phyloP scores from a whole-genome alignment of 208 protist genomes.

The Trichomonas gallinae region DNA sequence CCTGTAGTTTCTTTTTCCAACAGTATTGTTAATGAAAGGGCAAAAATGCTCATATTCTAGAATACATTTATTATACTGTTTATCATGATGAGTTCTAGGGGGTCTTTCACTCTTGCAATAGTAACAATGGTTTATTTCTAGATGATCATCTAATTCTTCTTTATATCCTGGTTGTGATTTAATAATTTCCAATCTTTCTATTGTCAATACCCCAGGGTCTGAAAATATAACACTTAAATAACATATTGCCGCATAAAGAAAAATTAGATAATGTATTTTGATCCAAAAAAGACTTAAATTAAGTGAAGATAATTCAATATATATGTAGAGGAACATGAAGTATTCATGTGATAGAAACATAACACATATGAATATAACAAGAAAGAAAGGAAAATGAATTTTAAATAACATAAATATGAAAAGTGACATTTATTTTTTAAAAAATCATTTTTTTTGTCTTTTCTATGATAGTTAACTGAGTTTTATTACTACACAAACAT shows the following conservation, averaged over 20 bases:
- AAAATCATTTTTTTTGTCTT: too few species aligned
- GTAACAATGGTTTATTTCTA: neutral
- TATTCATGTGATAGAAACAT: too few species aligned
- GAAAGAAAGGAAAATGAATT: too few species aligned
- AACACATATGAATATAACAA: too few species aligned
- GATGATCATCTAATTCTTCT: neutral
- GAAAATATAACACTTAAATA: neutral
- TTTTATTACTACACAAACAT: too few species aligned
- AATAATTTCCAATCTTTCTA: neutral
- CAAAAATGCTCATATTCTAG: neutral
- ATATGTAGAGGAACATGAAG: too few species aligned
- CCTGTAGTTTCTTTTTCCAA: neutral
- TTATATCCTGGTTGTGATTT: neutral
- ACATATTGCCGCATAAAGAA: neutral
- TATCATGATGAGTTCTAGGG: neutral
- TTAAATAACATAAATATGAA: too few species aligned
- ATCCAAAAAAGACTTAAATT: too few species aligned
- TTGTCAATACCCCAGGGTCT: neutral
- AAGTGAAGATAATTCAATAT: too few species aligned
- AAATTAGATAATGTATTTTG: neutral
- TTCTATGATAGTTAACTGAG: too few species aligned
- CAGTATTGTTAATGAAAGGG: neutral
- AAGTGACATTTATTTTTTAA: too few species aligned
- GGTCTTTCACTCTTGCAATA: neutral
- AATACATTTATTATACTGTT: neutral